These are phyloP conservation scores for Boeremia exigua DNA, from an alignment of 2,329 filamentous ascomycete genomes.

Conservation along the genomic window DNA sequence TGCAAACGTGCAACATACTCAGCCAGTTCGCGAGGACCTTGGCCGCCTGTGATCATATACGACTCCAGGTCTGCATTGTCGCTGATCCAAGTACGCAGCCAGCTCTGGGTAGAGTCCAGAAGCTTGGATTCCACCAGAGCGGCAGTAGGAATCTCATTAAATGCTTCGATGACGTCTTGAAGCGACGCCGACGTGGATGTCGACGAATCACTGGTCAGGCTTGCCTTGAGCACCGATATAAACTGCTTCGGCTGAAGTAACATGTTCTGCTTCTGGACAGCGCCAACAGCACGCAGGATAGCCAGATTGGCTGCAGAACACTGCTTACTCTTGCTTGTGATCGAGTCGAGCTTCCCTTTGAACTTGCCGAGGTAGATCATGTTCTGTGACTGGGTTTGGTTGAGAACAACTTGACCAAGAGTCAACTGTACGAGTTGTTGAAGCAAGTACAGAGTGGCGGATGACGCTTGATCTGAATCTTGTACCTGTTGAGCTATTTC, in stretches of 20 bases:
- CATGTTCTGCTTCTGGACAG: conserved; percentile 29
- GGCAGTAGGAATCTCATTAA: conserved; percentile 32
- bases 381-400: conserved; percentile 44
- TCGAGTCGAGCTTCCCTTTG: conserved; percentile 26
- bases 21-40: conserved; percentile 16
- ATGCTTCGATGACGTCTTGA: conserved; percentile 35
- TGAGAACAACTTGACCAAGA: conserved; percentile 40
- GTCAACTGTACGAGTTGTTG: conserved; percentile 34
- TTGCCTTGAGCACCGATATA: conserved; percentile 28
- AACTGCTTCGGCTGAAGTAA: conserved; percentile 33
- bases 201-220: conserved; percentile 22
- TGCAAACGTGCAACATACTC: conserved; percentile 31
- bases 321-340: conserved; percentile 27
- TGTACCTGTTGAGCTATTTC: conserved; percentile 37
- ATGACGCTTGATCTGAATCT: conserved; percentile 17
- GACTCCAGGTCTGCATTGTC: conserved; percentile 28
- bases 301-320: conserved; percentile 33
- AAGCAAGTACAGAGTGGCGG: conserved; percentile 28
- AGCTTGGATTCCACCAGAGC: conserved; percentile 25
- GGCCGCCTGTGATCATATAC: conserved; percentile 18
- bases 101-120: conserved; percentile 22
- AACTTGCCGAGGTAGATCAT: conserved; percentile 39
- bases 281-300: conserved; percentile 33
- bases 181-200: conserved; percentile 9
- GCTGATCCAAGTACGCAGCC: conserved; percentile 32